Evolutionary conservation across 2,329 filamentous ascomycete genomes (phyloP), one percentile per base, ranked within the genome.

Genomic region (Emydomyces testavorans): DNA sequence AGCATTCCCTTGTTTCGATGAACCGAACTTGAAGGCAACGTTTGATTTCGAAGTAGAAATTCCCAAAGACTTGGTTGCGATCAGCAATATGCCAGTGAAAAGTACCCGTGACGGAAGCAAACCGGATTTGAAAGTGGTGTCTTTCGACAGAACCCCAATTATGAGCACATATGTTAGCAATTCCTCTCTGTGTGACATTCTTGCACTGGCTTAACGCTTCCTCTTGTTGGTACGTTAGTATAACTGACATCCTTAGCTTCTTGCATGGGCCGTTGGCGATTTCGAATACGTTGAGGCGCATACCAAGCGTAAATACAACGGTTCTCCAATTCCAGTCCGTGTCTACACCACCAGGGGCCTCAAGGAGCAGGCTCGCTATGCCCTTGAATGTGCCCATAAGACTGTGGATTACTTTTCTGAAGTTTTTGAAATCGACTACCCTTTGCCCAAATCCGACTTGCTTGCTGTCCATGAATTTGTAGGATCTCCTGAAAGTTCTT

Each of bases 391-490:
- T 64, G 89, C 90, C 21, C 85, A 89, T 61, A 85, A 90, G 69
- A 85, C 92, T 56, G 86, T 98, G 46, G 92, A 98, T 68, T 93
- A 88, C 69, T 98, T 94, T 70, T 96, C 90, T 0, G 86, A 95
- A 57, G 74, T 92, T 58, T 98, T 94, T 60, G 82, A 82, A 56
- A 86, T 94, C 55, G 88, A 94, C 61, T 95, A 94, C 64, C 89
- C 89, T 26, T 75, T 95, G 15, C 88, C 89, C 53, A 95, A 95
- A 73, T 83, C 86, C 4, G 89, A 95, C 65, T 74, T 95, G 43
- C 74, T 95, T 36, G 88, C 88, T 52, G 88, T 94, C 8, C 87
- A 94, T 68, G 89, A 94, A 70, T 94, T 98, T 71, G 92, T 80
- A 65, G 72, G 74, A 71, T 40, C 15, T 8, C 4, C 32, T 7